These are phyloP conservation scores for Lentinula boryana DNA, from an alignment of 768 basidiomycete species.

Conservation along the genomic window DNA sequence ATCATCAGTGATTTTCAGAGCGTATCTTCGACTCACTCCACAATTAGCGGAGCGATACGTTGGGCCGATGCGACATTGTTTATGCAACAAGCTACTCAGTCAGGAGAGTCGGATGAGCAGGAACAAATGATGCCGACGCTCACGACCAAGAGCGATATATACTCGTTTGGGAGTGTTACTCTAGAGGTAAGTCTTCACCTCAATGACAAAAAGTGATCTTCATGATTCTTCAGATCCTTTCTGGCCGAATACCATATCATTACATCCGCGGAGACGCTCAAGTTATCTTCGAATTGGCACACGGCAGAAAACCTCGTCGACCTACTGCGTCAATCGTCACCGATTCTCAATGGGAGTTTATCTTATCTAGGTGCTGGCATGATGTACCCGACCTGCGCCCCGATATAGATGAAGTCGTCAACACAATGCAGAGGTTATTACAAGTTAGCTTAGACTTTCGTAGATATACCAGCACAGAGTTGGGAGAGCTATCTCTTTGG, in stretches of 20 bases:
- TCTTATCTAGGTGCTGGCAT: conserved; percentile 31
- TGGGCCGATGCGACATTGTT: conserved; percentile 43
- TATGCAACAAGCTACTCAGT: conserved; percentile 8
- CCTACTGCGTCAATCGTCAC: conserved; percentile 30
- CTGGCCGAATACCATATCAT: conserved; percentile 35
- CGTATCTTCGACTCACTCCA: conserved; percentile 24
- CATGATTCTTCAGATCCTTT: conserved; percentile 15
- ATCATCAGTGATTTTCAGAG: conserved; percentile 28
- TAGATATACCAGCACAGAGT: conserved; percentile 9
- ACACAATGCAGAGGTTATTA: conserved; percentile 13
- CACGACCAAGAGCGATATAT: conserved; percentile 35
- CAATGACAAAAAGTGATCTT: not conserved
- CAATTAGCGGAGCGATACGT: conserved; percentile 38
- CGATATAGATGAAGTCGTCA: conserved; percentile 17
- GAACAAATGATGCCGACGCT: conserved; percentile 15
- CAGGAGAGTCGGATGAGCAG: conserved; percentile 14
- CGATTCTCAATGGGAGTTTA: conserved; percentile 35
- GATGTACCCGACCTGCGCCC: conserved; percentile 26
- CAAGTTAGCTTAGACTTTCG: conserved; percentile 17
- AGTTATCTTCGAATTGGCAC: conserved; percentile 35
- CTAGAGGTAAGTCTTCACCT: conserved; percentile 24
- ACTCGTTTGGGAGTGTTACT: conserved; percentile 40
- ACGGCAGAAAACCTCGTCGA: conserved; percentile 32
- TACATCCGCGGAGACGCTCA: conserved; percentile 31
- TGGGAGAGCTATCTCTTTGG: not conserved